Base-by-base conservation (phyloP, 805 yeast species). In the Barnettozyma wickerhamii region DNA sequence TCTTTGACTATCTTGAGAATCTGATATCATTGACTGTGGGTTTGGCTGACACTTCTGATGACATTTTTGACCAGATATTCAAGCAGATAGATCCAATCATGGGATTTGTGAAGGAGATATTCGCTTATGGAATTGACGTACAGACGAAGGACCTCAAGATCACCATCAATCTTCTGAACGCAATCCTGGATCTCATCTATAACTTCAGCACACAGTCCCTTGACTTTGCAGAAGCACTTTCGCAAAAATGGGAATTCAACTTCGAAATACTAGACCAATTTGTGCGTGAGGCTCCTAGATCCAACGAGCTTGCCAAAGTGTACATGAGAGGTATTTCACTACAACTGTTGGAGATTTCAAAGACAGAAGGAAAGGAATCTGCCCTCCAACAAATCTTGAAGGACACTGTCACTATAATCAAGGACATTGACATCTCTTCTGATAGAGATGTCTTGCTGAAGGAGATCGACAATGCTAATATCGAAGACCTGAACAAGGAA, bases 1-100 rank as follows among this genome's bases (percentile, higher is more conserved):
- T 84, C 37, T 75, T 74, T 50, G 91, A 82, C 49, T 81, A 75
- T 52, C 68, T 81, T 4, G 96, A 88, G 49, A 87, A 87, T 56
- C 55, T 88, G 18, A 55, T 87, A 24, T 81, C 93, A 0, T 69
- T 88, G 40, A 60, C 81, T 6, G 78, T 81, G 15, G 83, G 83
- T 1, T 66, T 89, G 35, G 77, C 82, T 17, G 75, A 79, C 51
- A 74, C 81, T 10, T 74, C 83, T 7, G 81, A 77, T 19, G 79
- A 72, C n/a, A 72, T 84, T n/a, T 69, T 77, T 37, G 65, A 67
- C 19, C 62, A 65, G 5, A 48, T 74, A 7, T 43, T 66, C 23
- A 38, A 46, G 1, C 51, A 57, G 9, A 35, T 64, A 19, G 50
- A 48, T 9, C 48, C 53, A 18, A 15, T 53, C 6, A 56, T 65